phyloP scores from a whole-genome alignment of 495 filamentous ascomycete species.

The Podospora tetraspora region DNA sequence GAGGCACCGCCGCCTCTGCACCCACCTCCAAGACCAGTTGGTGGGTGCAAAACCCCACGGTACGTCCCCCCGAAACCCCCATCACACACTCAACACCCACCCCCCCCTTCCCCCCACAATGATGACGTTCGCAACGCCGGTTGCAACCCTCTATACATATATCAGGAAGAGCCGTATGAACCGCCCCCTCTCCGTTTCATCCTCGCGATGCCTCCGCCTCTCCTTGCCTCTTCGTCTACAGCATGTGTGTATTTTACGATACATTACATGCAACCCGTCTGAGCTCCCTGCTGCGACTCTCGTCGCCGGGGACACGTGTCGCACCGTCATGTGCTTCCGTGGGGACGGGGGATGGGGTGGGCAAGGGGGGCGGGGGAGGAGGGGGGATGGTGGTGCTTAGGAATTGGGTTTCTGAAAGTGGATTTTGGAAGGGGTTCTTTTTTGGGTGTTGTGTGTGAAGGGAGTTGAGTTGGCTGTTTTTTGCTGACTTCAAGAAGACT shows the following conservation, averaged over 20 bases:
- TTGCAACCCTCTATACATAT: slow-evolving; percentile 41
- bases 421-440: slow-evolving; percentile 5
- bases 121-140: slow-evolving; percentile 47
- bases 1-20: neutral
- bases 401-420: slow-evolving; percentile 47
- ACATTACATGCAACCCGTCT: neutral
- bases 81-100: neutral
- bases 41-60: neutral
- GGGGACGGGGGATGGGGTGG: slow-evolving; percentile 26
- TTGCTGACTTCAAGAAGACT: neutral
- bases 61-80: slow-evolving; percentile 9
- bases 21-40: neutral
- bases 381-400: slow-evolving; percentile 44
- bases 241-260: neutral
- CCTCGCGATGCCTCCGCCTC: neutral
- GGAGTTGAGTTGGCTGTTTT: neutral
- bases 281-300: neutral
- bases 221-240: neutral
- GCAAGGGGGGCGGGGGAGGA: slow-evolving; percentile 20
- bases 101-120: slow-evolving; percentile 25
- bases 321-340: slow-evolving; percentile 45
- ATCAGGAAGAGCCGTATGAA: slow-evolving; percentile 53
- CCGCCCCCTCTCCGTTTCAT: slow-evolving; percentile 21
- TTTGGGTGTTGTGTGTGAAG: neutral
- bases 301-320: slow-evolving; percentile 21